A percentile compares a stretch with the other conserved stretches of the same genome.
Evolutionary conservation across 2,329 filamentous ascomycete species (phyloP).

Genomic region (Corniculantispora saksenae): DNA sequence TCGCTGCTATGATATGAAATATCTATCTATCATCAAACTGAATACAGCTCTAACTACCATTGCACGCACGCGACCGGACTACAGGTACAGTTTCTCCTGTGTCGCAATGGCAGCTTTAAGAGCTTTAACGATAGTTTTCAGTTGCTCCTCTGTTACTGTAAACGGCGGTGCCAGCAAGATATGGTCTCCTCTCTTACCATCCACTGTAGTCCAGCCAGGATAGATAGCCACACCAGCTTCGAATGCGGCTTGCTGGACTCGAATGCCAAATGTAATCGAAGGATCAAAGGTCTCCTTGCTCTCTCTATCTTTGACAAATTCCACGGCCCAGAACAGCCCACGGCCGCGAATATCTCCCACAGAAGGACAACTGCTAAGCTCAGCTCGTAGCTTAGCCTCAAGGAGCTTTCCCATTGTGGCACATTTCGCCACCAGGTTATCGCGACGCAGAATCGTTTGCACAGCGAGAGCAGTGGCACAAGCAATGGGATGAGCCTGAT

Average conservation of each 20-base stretch:
- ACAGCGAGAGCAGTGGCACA: conserved; percentile 41
- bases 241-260: conserved; percentile 33
- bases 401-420: conserved; percentile 33
- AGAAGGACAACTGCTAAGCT: conserved; percentile 32
- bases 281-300: conserved; percentile 39
- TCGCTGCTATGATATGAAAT: too few species aligned
- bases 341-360: conserved; percentile 44
- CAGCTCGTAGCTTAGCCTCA: conserved; percentile 27
- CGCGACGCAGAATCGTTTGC: conserved; percentile 38
- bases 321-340: conserved; percentile 49
- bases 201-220: conserved; percentile 61
- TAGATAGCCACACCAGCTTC: conserved; percentile 52
- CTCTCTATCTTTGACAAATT: conserved; percentile 44
- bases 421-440: conserved; percentile 36
- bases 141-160: conserved; percentile 50
- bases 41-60: background rate
- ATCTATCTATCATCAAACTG: too few species aligned
- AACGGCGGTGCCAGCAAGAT: conserved; percentile 70
- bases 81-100: conserved; percentile 6
- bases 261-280: conserved; percentile 27
- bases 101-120: background rate
- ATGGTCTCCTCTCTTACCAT: conserved; percentile 65
- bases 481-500: conserved; percentile 39
- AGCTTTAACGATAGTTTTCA: conserved; percentile 23
- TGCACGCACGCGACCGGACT: background rate